phyloP scores from a whole-genome alignment of 2,329 filamentous ascomycete genomes.

The Aureobasidium sp. region DNA sequence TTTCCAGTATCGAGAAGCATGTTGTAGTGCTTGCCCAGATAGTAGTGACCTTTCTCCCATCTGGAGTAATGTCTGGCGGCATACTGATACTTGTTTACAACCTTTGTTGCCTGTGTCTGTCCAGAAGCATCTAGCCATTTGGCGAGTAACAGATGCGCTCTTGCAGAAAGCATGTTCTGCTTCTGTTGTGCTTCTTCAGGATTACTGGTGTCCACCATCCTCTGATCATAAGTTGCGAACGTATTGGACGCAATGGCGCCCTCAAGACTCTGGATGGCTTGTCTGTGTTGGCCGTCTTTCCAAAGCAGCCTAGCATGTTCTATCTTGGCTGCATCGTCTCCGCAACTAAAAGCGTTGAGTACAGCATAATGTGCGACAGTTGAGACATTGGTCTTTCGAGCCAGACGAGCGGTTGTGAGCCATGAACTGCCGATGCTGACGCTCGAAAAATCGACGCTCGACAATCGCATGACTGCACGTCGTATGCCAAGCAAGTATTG shows the following conservation, averaged over 20 bases:
- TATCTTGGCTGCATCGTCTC: conserved; percentile 80
- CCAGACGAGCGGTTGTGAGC: conserved; percentile 76
- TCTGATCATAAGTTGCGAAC: conserved; percentile 48
- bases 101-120: conserved; percentile 73
- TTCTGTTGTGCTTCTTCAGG: conserved; percentile 32
- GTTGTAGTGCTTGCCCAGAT: conserved; percentile 93
- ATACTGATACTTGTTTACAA: conserved; percentile 74
- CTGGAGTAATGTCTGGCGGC: conserved; percentile 59
- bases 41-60: conserved; percentile 98
- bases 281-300: conserved; percentile 86
- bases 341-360: conserved; percentile 74
- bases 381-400: conserved; percentile 73
- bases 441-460: conserved; percentile 49
- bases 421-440: conserved; percentile 74
- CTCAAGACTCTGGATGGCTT: conserved; percentile 86
- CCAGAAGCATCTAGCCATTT: conserved; percentile 97
- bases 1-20: conserved; percentile 90
- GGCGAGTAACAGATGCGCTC: conserved; percentile 79
- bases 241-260: conserved; percentile 74
- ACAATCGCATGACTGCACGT: conserved; percentile 74
- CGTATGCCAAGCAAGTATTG: conserved; percentile 84
- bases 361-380: conserved; percentile 92
- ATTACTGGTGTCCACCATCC: conserved; percentile 18
- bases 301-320: conserved; percentile 90
- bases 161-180: conserved; percentile 56